Evolutionary conservation across 1,284 basidiomycete genomes (phyloP).

Genomic region (Ganoderma boninense): DNA sequence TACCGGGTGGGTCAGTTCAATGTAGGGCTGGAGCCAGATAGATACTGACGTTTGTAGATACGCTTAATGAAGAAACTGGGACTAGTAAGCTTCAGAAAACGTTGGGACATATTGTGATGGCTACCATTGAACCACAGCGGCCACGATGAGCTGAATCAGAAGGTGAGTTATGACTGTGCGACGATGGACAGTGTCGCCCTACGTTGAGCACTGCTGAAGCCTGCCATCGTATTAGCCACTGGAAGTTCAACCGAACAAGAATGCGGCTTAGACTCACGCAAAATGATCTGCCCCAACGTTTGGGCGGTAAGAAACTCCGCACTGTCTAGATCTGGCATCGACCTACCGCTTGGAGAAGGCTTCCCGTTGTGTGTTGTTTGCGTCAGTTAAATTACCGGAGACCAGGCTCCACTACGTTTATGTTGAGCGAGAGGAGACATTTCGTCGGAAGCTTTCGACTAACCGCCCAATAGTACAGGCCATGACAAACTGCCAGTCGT

Average conservation of each 20-base stretch:
- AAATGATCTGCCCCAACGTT: constrained; percentile 21
- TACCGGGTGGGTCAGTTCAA: background rate
- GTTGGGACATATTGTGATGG: background rate
- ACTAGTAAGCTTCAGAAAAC: background rate
- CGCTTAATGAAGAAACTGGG: constrained; percentile 32
- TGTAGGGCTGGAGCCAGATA: no score
- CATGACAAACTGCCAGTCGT: constrained; percentile 25
- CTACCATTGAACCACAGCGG: constrained; percentile 28
- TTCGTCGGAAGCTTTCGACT: background rate
- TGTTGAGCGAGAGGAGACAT: background rate
- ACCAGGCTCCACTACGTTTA: constrained; percentile 24
- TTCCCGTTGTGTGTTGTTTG: constrained; percentile 12
- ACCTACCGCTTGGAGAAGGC: constrained; percentile 24
- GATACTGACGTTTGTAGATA: constrained; percentile 27
- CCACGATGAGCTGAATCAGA: constrained; percentile 24
- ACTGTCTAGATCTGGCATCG: background rate
- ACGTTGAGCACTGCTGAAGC: constrained; percentile 28
- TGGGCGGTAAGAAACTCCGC: background rate
- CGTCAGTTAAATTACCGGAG: background rate
- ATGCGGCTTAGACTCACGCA: constrained; percentile 18
- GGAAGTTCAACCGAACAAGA: background rate
- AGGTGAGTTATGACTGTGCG: background rate
- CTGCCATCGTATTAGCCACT: background rate
- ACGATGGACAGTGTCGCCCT: background rate
- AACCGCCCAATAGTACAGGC: constrained; percentile 32